Base-by-base conservation (phyloP, 768 basidiomycete species). In the Rhodotorula kratochvilovae region DNA sequence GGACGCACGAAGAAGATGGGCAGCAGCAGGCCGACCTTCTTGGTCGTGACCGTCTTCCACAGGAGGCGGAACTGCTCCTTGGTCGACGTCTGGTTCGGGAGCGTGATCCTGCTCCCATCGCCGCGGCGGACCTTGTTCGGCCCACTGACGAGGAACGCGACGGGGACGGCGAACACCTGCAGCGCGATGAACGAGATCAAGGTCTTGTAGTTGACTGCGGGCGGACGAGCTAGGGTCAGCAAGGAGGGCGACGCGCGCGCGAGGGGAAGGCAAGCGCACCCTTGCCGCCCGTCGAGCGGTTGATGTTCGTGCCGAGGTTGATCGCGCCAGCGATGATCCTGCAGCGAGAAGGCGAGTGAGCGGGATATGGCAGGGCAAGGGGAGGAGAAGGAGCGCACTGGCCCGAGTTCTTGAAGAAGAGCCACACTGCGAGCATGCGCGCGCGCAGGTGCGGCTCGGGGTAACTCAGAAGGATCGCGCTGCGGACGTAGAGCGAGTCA, bases 391-490 rank as follows among this genome's bases (percentile, higher is more conserved):
- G 16, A 23, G 29, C 48, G 48, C 48, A 50, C 48, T 55, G 42
- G 25, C 66, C 66, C 21, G 51, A 54, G 43, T 68, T 68, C 67
- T 68, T 68, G 31, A 51, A 45, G 11, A 53, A 51, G 31, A 68
- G 61, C 67, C 67, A 68, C 17, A 68, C 17, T 2, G 43, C 54
- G 35, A 68, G 60, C 60, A 61, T 61, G 12, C 54, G 42, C 1
- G 53, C 67, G 2, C 60, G 56, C 25, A 35, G 46, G 7, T 61
- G n/a, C 39, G 60, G 67, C 25, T 54, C 51, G 13, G 59, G 60
- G 67, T 55, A 55, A 25, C 11, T 17, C 11, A 66, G 54, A 31
- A 64, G 13, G 42, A 63, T 53, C 5, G 62, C 61, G 31, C 61
- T 60, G 59, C 10, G 7, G 27, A 29, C 36, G 3, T 21, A 5